Conservation (phyloP, 768 basidiomycete species). For the Tremella mesenterica region DNA sequence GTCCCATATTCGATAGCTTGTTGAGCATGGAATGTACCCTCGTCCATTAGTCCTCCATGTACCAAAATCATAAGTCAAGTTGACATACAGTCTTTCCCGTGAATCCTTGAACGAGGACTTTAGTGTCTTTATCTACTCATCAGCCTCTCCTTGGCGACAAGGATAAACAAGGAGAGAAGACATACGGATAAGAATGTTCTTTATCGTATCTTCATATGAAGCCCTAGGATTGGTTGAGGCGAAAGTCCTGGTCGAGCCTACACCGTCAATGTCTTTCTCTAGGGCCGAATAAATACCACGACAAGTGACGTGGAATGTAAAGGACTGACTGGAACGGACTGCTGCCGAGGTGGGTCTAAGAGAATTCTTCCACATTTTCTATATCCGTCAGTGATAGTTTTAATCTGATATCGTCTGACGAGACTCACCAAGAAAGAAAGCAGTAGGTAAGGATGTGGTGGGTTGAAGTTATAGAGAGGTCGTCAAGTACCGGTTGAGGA, state of each 20-base stretch:
- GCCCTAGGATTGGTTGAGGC: constrained; percentile 64
- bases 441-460: too few species aligned
- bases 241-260: constrained; percentile 55
- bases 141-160: background rate
- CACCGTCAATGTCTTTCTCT: too few species aligned
- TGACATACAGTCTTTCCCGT: constrained; percentile 84
- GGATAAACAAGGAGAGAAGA: background rate
- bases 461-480: too few species aligned
- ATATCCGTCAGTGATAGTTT: too few species aligned
- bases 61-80: background rate
- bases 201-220: constrained; percentile 79
- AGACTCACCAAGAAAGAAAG: too few species aligned
- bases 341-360: too few species aligned
- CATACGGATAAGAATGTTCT: constrained; percentile 70
- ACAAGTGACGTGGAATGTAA: too few species aligned
- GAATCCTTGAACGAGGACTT: constrained; percentile 69
- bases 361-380: too few species aligned
- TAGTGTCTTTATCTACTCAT: constrained; percentile 70
- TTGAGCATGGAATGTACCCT: constrained; percentile 92
- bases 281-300: too few species aligned
- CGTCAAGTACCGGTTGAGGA: too few species aligned
- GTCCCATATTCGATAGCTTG: constrained; percentile 93
- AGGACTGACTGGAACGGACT: too few species aligned
- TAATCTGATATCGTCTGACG: too few species aligned
- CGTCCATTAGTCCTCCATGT: background rate